Evolutionary conservation across 2,329 filamentous ascomycete species (phyloP).

Genomic region (Phoma sp.): DNA sequence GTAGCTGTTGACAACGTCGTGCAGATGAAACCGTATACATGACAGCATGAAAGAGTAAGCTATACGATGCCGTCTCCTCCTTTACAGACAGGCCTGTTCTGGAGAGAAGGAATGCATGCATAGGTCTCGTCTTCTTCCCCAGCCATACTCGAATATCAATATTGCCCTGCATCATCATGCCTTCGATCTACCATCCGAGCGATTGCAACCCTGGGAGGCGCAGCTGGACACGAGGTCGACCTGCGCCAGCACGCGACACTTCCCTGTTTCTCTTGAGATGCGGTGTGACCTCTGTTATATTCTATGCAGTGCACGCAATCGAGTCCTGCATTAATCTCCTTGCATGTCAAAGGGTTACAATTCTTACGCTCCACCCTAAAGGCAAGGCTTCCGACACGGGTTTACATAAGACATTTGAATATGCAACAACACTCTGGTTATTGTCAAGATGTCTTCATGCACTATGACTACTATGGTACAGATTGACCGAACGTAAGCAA

Average conservation of each 20-base stretch:
- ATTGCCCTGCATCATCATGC: conserved; percentile 5
- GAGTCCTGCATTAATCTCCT: conserved; percentile 12
- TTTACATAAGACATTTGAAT: neutral
- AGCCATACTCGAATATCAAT: neutral
- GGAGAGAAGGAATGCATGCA: neutral
- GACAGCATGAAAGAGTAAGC: no score
- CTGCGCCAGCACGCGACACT: conserved; percentile 9
- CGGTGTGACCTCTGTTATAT: conserved; percentile 5
- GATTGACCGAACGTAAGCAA: conserved; percentile 6
- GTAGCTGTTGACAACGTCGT: neutral
- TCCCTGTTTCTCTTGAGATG: conserved; percentile 4
- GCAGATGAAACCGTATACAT: neutral
- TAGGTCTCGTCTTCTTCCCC: neutral
- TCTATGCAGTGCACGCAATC: conserved; percentile 9
- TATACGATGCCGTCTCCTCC: no score
- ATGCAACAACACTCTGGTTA: neutral
- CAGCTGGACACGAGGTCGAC: conserved; percentile 1
- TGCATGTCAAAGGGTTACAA: neutral
- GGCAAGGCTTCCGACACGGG: neutral
- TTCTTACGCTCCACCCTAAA: neutral
- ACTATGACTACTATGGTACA: conserved; percentile 7
- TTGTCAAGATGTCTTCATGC: conserved; percentile 3
- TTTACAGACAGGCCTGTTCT: no score
- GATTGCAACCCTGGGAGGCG: conserved; percentile 5
- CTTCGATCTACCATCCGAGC: conserved; percentile 6